phyloP scores from a whole-genome alignment of 1,284 basidiomycete genomes.

The Sporisorium sorghi region DNA sequence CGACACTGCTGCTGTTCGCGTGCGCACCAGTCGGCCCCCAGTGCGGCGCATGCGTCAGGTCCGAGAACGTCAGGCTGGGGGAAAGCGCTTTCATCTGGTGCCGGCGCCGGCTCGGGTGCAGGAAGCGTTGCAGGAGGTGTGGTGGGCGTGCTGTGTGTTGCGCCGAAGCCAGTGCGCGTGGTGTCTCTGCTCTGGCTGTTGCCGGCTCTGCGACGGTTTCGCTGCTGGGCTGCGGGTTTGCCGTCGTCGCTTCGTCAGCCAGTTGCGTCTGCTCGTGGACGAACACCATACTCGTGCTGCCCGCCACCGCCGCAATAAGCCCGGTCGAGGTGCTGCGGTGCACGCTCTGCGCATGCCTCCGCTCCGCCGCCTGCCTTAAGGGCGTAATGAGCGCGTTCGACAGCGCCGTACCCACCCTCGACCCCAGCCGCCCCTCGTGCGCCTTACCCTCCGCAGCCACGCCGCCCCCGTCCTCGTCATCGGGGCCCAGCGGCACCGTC shows the following conservation, averaged over 20 bases:
- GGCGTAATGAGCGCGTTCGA: slow-evolving; percentile 40
- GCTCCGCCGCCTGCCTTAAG: slow-evolving; percentile 40
- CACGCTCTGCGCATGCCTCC: slow-evolving; percentile 21
- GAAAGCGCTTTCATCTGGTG: slow-evolving; percentile 32
- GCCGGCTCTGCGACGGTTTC: background rate
- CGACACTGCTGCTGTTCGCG: slow-evolving; percentile 21
- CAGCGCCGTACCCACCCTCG: slow-evolving; percentile 42
- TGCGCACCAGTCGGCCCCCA: background rate
- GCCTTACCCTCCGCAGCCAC: too few relatives aligned
- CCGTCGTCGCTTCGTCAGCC: slow-evolving; percentile 9
- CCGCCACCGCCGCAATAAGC: slow-evolving; percentile 28
- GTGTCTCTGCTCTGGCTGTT: slow-evolving; percentile 13
- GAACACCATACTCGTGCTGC: slow-evolving; percentile 31
- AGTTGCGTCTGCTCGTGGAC: slow-evolving; percentile 15
- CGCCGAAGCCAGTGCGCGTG: slow-evolving; percentile 5
- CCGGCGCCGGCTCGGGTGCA: slow-evolving; percentile 26
- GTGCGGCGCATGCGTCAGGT: slow-evolving; percentile 21
- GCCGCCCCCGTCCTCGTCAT: slow-evolving; percentile 10
- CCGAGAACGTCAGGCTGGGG: slow-evolving; percentile 32
- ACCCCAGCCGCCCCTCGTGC: slow-evolving; percentile 26
- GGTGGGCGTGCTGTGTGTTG: slow-evolving; percentile 28
- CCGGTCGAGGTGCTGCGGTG: slow-evolving; percentile 31
- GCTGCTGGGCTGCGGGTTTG: too few relatives aligned
- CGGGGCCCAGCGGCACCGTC: slow-evolving; percentile 47
- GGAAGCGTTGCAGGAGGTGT: slow-evolving; percentile 39